phyloP scores from a whole-genome alignment of 2,329 filamentous ascomycete species.

The Calonectria honghensis region DNA sequence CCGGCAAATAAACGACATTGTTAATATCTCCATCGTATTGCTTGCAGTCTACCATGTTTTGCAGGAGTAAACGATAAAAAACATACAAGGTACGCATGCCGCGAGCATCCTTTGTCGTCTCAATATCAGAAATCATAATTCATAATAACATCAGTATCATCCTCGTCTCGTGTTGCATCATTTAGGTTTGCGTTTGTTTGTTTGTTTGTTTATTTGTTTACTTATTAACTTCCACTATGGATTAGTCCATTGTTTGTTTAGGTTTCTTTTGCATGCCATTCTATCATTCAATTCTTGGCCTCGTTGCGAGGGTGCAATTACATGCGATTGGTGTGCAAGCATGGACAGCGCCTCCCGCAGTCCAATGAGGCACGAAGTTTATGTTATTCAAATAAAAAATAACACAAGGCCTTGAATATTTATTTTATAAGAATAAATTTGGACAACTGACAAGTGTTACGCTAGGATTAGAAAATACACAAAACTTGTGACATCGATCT shows the following conservation, averaged over 20 bases:
- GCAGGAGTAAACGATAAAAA: neutral
- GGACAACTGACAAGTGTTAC: neutral
- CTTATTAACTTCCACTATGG: neutral
- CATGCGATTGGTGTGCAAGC: neutral
- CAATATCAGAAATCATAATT: neutral
- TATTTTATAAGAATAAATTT: neutral
- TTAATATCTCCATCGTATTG: neutral
- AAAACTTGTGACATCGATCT: neutral
- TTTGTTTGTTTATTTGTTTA: neutral
- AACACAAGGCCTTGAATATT: neutral
- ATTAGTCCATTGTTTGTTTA: neutral
- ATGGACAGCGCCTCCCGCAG: neutral
- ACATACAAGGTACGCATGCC: neutral
- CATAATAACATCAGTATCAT: neutral
- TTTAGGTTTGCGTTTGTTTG: neutral
- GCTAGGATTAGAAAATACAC: neutral
- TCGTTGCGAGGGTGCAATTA: neutral
- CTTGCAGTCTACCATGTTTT: neutral
- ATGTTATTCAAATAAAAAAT: neutral
- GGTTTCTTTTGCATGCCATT: neutral
- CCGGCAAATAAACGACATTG: neutral
- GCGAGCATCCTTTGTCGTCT: neutral
- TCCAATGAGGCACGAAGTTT: neutral
- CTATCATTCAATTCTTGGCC: neutral
- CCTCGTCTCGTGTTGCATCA: neutral